Evolutionary conservation across 2,329 filamentous ascomycete species (phyloP).

Genomic region (Fusarium ambrosium): DNA sequence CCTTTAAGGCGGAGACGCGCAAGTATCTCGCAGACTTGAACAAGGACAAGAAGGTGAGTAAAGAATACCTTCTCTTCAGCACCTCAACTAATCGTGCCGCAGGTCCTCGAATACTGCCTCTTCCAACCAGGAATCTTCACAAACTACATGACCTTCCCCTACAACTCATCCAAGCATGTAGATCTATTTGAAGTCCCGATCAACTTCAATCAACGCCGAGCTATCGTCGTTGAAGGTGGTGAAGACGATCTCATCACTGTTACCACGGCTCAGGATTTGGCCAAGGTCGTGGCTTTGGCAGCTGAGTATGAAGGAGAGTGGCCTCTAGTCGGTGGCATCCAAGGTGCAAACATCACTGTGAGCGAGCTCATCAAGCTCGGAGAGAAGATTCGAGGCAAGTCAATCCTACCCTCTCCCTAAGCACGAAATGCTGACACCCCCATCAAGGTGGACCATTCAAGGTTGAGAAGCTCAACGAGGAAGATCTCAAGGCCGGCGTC

Average conservation of each 20-base stretch:
- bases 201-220: slow-evolving; percentile 58
- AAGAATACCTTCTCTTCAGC: accelerated
- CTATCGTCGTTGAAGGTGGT: slow-evolving; percentile 57
- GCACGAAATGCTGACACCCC: neutral
- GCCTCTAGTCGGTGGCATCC: slow-evolving; percentile 58
- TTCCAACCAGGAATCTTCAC: slow-evolving; percentile 69
- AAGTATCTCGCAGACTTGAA: slow-evolving; percentile 67
- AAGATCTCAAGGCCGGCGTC: slow-evolving; percentile 38
- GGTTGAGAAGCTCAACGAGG: slow-evolving; percentile 27
- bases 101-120: slow-evolving; percentile 69
- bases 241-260: slow-evolving; percentile 60
- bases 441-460: slow-evolving; percentile 37
- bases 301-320: slow-evolving; percentile 60
- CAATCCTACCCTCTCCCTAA: too few species aligned
- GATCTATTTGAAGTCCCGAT: slow-evolving; percentile 54
- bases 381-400: slow-evolving; percentile 50
- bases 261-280: slow-evolving; percentile 60
- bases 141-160: slow-evolving; percentile 67
- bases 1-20: slow-evolving; percentile 61
- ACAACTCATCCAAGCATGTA: slow-evolving; percentile 61
- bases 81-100: accelerated
- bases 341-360: slow-evolving; percentile 53
- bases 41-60: slow-evolving; percentile 56
- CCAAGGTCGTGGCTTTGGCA: slow-evolving; percentile 55
- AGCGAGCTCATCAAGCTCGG: slow-evolving; percentile 57